phyloP scores from a whole-genome alignment of 805 yeast species.

The Spathaspora passalidarum region DNA sequence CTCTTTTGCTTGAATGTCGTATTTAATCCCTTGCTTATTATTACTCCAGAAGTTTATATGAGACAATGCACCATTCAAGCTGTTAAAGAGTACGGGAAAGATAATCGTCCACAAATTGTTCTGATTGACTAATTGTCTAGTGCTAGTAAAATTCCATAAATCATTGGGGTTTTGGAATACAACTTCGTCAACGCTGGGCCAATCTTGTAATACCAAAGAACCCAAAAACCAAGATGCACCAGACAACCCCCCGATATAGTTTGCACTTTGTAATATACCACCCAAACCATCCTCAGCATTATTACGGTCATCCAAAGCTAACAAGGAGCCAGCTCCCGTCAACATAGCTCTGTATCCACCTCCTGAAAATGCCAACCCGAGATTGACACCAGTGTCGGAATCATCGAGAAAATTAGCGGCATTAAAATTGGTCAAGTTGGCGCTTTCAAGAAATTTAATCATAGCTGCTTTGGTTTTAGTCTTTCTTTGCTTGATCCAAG shows the following conservation, averaged over 20 bases:
- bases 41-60: slow-evolving; percentile 27
- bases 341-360: slow-evolving; percentile 93
- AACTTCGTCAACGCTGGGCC: slow-evolving; percentile 66
- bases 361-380: slow-evolving; percentile 36
- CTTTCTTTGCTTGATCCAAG: slow-evolving; percentile 23
- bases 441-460: slow-evolving; percentile 20
- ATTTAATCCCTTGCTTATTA: slow-evolving; percentile 43
- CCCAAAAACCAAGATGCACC: slow-evolving; percentile 67
- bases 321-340: slow-evolving; percentile 78
- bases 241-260: slow-evolving; percentile 75
- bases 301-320: slow-evolving; percentile 78
- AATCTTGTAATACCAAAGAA: slow-evolving; percentile 64
- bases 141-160: slow-evolving; percentile 33
- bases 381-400: slow-evolving; percentile 24
- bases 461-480: slow-evolving; percentile 22
- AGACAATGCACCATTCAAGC: slow-evolving; percentile 23
- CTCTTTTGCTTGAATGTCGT: slow-evolving; percentile 42
- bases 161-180: slow-evolving; percentile 29
- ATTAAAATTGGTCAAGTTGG: slow-evolving; percentile 45
- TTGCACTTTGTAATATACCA: slow-evolving; percentile 68
- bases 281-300: slow-evolving; percentile 62
- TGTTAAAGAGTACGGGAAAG: slow-evolving; percentile 18
- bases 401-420: slow-evolving; percentile 33
- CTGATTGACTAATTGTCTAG: slow-evolving; percentile 26
- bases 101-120: slow-evolving; percentile 14